A percentile compares a stretch with the other conserved stretches of the same genome.
phyloP scores from a whole-genome alignment of 306 rosid genomes.

The Rosa rugosa region DNA sequence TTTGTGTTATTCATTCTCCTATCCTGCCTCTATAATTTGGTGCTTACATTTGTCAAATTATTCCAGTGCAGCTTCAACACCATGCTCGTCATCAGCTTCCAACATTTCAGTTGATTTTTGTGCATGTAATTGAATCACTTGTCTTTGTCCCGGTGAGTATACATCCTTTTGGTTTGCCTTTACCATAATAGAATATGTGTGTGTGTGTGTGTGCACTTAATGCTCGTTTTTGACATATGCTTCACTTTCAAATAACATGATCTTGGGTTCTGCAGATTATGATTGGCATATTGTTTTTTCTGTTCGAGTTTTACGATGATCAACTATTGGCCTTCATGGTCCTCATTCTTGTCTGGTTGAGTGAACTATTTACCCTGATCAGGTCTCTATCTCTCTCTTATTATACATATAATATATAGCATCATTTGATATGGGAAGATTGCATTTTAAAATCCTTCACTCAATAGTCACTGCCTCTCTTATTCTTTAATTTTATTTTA shows the following conservation, averaged over 20 bases:
- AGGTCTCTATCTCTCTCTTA: slow-evolving; percentile 56
- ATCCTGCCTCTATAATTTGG: slow-evolving; percentile 21
- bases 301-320: slow-evolving; percentile 94
- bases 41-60: slow-evolving; percentile 31
- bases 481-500: background rate
- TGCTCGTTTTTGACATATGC: background rate
- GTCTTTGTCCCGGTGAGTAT: slow-evolving; percentile 94
- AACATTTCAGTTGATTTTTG: slow-evolving; percentile 93
- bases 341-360: slow-evolving; percentile 95
- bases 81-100: slow-evolving; percentile 98
- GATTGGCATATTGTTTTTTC: slow-evolving; percentile 95
- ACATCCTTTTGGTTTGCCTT: slow-evolving; percentile 6
- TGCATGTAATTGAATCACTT: slow-evolving; percentile 94
- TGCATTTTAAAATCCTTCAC: background rate
- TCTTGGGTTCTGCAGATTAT: slow-evolving; percentile 71
- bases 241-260: slow-evolving; percentile 7
- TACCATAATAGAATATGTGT: background rate
- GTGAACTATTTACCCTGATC: slow-evolving; percentile 88
- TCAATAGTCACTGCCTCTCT: background rate
- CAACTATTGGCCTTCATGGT: slow-evolving; percentile 96
- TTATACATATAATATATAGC: background rate
- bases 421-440: background rate
- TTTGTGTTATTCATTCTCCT: slow-evolving; percentile 23
- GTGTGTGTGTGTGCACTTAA: background rate
- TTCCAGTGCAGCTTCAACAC: slow-evolving; percentile 99